A percentile compares a stretch with the other conserved stretches of the same genome.
phyloP scores from a whole-genome alignment of 2,329 filamentous ascomycete genomes.

The Scopulariopsis brevicaulis region DNA sequence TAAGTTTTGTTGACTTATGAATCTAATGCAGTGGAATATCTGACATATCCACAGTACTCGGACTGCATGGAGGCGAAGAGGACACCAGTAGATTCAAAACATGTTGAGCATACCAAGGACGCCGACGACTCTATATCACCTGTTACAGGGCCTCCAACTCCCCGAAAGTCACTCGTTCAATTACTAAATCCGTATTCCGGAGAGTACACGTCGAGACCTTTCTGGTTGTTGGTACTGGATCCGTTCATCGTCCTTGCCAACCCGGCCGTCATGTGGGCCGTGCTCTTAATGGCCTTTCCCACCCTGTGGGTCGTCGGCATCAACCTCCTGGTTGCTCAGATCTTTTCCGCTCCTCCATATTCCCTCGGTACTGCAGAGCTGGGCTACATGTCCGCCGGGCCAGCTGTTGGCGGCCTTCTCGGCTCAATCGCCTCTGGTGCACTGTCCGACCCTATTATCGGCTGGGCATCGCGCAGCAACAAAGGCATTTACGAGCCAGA shows the following conservation, averaged over 20 bases:
- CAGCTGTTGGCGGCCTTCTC: neutral
- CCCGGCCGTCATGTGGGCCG: neutral
- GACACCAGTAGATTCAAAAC: neutral
- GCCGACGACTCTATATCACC: neutral
- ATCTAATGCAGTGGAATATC: neutral
- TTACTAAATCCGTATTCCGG: neutral
- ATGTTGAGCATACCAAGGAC: neutral
- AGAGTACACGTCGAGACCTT: neutral
- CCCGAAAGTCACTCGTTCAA: neutral
- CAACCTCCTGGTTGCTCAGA: neutral
- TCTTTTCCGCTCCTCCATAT: neutral
- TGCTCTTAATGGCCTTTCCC: neutral
- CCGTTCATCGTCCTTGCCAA: neutral
- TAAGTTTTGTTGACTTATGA: neutral
- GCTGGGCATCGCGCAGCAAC: neutral
- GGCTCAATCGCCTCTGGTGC: neutral
- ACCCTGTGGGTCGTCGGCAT: neutral
- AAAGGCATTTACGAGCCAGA: neutral
- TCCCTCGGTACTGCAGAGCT: neutral
- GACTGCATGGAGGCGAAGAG: neutral
- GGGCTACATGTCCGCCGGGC: neutral
- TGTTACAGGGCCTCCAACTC: neutral
- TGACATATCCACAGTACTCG: neutral
- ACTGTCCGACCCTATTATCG: neutral
- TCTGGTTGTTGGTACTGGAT: neutral